A percentile compares a stretch with the other conserved stretches of the same genome.
Evolutionary conservation across 2,329 filamentous ascomycete species (phyloP).

Genomic region (Raffaelea ambrosiae): DNA sequence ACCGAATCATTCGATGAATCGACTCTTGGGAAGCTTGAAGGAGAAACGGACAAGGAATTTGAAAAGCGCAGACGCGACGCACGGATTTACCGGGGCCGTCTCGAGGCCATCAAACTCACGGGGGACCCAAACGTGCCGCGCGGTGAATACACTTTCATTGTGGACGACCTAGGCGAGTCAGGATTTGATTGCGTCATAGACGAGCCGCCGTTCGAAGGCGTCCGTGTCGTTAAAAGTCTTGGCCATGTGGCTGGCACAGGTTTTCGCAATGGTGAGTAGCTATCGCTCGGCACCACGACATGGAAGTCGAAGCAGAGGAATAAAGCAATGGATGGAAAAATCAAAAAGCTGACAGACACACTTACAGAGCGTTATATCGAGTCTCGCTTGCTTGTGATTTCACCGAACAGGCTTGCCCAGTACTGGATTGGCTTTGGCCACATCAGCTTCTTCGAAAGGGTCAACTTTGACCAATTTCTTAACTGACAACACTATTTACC

Average conservation of each 20-base stretch:
- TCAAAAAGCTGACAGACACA: too few species aligned
- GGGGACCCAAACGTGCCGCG: slow-evolving; percentile 85
- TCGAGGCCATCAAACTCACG: slow-evolving; percentile 85
- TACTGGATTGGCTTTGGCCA: slow-evolving; percentile 64
- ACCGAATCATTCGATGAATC: slow-evolving; percentile 26
- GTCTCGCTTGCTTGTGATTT: slow-evolving; percentile 70
- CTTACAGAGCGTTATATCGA: slow-evolving; percentile 53
- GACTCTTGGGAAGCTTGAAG: slow-evolving; percentile 27
- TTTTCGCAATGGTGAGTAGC: slow-evolving; percentile 59
- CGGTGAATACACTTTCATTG: slow-evolving; percentile 75
- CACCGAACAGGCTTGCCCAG: slow-evolving; percentile 68
- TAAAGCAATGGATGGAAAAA: too few species aligned
- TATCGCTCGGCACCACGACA: too few species aligned
- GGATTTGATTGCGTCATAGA: slow-evolving; percentile 57
- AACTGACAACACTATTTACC: not conserved
- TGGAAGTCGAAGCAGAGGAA: too few species aligned
- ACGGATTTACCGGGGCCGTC: slow-evolving; percentile 51
- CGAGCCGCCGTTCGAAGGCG: slow-evolving; percentile 64
- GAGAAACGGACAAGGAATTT: slow-evolving; percentile 39
- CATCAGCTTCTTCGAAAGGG: slow-evolving; percentile 52
- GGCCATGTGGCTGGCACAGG: slow-evolving; percentile 71
- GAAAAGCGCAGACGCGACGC: slow-evolving; percentile 34
- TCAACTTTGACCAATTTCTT: slow-evolving; percentile 46
- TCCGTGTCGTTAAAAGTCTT: slow-evolving; percentile 61
- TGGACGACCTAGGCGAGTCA: slow-evolving; percentile 61